Evolutionary conservation across 2,329 filamentous ascomycete species (phyloP), one percentile per base, ranked within the genome.

Genomic region (Ceratocystiopsis brevicomis): DNA sequence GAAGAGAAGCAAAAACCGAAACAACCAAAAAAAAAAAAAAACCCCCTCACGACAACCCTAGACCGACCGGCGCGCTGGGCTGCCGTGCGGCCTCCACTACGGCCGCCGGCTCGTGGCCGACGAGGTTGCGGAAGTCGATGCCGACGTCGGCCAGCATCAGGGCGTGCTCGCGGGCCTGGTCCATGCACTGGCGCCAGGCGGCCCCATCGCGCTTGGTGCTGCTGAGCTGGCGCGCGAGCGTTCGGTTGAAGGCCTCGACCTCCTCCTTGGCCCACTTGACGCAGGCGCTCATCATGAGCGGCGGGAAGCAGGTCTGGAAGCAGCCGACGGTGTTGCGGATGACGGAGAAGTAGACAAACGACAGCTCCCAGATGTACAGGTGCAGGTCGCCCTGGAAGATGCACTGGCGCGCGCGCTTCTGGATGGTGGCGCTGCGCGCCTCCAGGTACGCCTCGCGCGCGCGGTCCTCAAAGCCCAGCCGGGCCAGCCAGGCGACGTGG

Each of bases 251-350:
- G 2, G 77, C 77, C 53, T 95, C 87, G 1, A 96, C 76, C 56
- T 93, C 78, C 53, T 90, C 81, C 60, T 95, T 96, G n/a, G 86
- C 87, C 90, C 90, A 98, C 56, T 88, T 92, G 53, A 98, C 88
- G 53, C 86, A 93, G 0, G 87, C 86, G 54, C 85, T 93, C 71
- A 90, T 92, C 66, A 90, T 84, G 14, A 77, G 68, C 21, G 83
- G 71, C 12, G 86, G 79, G 57, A 96, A 96, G 57, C 85, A 93
- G 43, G 68, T 65, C 56, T 93, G 85, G 60, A 90, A 95, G 54
- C 83, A 87, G 54, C 74, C 73, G 47, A 96, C 81, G 0, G 90
- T 96, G 61, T 96, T 95, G 52, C 84, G 78, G 56, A 98, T 88
- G 50, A 94, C 72, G 43, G 78, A 86, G 61, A 98, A 98, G 60